Evolutionary conservation across 31 red algal species (phyloP).

Genomic region (Porphyra umbilicalis): DNA sequence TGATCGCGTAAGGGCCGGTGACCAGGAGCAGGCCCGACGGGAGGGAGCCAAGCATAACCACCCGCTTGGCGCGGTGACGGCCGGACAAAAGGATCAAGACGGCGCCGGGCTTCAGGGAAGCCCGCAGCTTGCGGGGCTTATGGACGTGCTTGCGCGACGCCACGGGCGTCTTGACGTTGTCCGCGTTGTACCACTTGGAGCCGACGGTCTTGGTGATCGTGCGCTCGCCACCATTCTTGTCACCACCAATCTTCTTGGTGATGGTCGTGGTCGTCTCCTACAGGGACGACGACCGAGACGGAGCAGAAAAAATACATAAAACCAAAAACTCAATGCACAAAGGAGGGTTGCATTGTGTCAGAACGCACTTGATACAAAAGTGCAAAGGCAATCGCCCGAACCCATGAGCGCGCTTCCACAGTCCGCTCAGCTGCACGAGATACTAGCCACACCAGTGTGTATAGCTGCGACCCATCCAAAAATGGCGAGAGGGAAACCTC

Average conservation of each 20-base stretch:
- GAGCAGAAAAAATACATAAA: background rate
- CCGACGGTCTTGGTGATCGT: conserved; percentile 30
- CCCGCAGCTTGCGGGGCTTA: conserved; percentile 70
- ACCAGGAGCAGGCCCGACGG: conserved; percentile 67
- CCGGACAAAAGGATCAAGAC: conserved; percentile 71
- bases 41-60: conserved; percentile 67
- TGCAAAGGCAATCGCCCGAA: too few species aligned
- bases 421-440: too few species aligned
- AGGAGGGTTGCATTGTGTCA: too few species aligned
- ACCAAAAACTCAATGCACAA: too few species aligned
- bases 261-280: conserved; percentile 13
- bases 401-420: too few species aligned
- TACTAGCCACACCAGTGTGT: too few species aligned
- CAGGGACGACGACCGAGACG: background rate
- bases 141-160: conserved; percentile 50
- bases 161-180: conserved; percentile 59
- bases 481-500: too few species aligned
- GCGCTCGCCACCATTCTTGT: conserved; percentile 46
- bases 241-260: conserved; percentile 48
- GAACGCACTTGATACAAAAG: too few species aligned
- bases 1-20: conserved; percentile 69
- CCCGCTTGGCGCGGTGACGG: conserved; percentile 51
- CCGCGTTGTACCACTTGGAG: conserved; percentile 62
- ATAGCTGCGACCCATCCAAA: too few species aligned
- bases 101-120: conserved; percentile 73